Evolutionary conservation across 176 grass and related monocot species (phyloP).

Genomic region (Lolium rigidum): DNA sequence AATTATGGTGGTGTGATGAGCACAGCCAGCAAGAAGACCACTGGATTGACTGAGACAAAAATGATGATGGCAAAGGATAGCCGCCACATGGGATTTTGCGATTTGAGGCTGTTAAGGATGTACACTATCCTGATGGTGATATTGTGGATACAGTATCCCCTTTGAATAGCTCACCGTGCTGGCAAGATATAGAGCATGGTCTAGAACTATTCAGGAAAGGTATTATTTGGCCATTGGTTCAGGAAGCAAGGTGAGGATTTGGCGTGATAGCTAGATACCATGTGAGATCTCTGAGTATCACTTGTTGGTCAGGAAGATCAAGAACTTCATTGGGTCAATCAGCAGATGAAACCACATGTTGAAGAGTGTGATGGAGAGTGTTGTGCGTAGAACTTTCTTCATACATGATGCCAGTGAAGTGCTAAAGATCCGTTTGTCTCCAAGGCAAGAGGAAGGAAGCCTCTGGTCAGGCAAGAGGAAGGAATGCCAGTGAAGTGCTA

Average conservation of each 20-base stretch:
- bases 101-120: background rate
- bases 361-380: background rate
- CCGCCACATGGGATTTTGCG: background rate
- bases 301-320: background rate
- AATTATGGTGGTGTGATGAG: background rate
- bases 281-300: background rate
- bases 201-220: background rate
- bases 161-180: background rate
- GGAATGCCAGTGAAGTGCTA: no score
- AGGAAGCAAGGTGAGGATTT: background rate
- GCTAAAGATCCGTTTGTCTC: background rate
- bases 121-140: background rate
- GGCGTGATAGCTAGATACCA: conserved; percentile 2
- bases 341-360: background rate
- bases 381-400: background rate
- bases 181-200: background rate
- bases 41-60: background rate
- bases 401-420: background rate
- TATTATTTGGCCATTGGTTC: background rate
- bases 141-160: background rate
- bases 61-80: background rate
- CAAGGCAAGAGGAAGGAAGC: background rate
- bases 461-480: no score
- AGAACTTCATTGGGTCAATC: background rate
- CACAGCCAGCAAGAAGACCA: background rate